A percentile compares a stretch with the other conserved stretches of the same genome.
Evolutionary conservation across 108 stramenopile species (phyloP).

Genomic region (Nitzschia sp.): DNA sequence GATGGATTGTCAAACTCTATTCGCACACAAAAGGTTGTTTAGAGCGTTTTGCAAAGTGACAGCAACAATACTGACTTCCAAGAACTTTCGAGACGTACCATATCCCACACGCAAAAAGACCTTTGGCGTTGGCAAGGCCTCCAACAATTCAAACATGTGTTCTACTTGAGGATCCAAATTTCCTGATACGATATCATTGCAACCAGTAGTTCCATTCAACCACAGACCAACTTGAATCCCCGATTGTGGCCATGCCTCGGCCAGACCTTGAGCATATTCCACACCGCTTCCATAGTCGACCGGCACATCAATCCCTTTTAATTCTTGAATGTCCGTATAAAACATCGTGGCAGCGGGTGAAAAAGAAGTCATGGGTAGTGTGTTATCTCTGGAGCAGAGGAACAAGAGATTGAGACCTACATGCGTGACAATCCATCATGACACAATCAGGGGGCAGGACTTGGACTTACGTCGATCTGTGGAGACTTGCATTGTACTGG

Average conservation of each 20-base stretch:
- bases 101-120: constrained; percentile 78
- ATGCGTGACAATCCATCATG: no score
- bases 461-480: constrained; percentile 19
- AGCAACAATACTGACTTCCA: not conserved
- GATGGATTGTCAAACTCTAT: constrained; percentile 77
- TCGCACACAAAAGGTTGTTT: not conserved
- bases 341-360: constrained; percentile 71
- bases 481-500: constrained; percentile 73
- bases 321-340: constrained; percentile 71
- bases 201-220: constrained; percentile 76
- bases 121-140: constrained; percentile 34
- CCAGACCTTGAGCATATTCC: constrained; percentile 56
- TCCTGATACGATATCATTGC: constrained; percentile 60
- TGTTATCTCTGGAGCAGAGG: not conserved
- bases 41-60: no score
- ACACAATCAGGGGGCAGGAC: no score
- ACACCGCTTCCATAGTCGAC: constrained; percentile 80
- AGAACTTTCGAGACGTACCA: constrained; percentile 16
- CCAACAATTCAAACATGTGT: constrained; percentile 33
- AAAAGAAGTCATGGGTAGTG: constrained; percentile 23
- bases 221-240: constrained; percentile 78
- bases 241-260: constrained; percentile 32
- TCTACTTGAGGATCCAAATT: constrained; percentile 54
- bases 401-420: no score
- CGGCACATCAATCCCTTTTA: constrained; percentile 61